Evolutionary conservation across 345 rosid genomes (phyloP).

Genomic region (Diplotaxis tenuifolia): DNA sequence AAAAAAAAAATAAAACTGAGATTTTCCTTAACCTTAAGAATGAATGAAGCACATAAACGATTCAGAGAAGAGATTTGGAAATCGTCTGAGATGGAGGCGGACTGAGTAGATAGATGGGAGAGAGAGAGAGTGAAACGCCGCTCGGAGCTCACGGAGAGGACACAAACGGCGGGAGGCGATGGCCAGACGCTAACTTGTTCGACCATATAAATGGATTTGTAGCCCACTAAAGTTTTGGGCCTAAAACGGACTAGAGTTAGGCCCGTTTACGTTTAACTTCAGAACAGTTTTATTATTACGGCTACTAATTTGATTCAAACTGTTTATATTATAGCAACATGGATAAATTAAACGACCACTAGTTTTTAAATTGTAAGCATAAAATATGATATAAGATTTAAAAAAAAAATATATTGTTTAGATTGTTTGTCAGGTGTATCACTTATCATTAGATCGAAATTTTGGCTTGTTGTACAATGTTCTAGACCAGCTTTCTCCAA

Average conservation of each 20-base stretch:
- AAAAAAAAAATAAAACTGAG: background rate
- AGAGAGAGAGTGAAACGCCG: background rate
- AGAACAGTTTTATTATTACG: no score
- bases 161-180: background rate
- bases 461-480: background rate
- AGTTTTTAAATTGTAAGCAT: background rate
- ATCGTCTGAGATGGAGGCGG: background rate
- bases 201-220: background rate
- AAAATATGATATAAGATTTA: background rate
- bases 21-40: background rate
- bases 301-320: background rate
- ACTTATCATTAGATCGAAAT: background rate
- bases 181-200: background rate
- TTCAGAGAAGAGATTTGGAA: background rate
- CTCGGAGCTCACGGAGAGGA: background rate
- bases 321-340: slow-evolving; percentile 4
- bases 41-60: background rate
- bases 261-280: background rate
- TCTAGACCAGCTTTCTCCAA: background rate
- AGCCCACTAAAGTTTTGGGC: background rate
- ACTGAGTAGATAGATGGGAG: background rate
- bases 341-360: background rate
- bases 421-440: background rate
- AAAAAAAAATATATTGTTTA: background rate
- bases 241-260: background rate